Percentiles rank a stretch among this genome's conserved stretches.
These are phyloP conservation scores for Fusarium buharicum DNA, from an alignment of 2,329 filamentous ascomycete genomes.

Conservation along the genomic window DNA sequence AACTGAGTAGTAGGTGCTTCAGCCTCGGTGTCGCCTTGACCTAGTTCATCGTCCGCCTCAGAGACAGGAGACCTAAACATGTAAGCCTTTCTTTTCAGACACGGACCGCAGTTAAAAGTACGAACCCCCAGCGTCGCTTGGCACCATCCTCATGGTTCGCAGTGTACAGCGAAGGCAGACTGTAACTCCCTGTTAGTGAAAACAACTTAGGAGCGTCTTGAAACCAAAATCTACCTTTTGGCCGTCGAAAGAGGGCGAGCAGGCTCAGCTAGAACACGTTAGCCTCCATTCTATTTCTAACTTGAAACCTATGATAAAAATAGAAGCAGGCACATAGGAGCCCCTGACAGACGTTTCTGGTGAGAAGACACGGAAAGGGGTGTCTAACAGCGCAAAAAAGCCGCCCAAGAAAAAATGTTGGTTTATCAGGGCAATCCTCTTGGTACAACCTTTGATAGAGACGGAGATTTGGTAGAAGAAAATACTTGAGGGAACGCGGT, in stretches of 20 bases:
- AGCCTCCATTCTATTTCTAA: not conserved
- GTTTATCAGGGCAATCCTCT: too few species aligned
- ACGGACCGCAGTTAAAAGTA: not conserved
- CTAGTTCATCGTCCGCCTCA: not conserved
- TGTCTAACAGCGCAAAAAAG: not conserved
- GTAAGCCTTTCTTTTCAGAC: not conserved
- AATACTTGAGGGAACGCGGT: not conserved
- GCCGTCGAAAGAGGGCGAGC: constrained; percentile 7
- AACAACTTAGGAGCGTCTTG: too few species aligned
- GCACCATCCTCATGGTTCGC: not conserved
- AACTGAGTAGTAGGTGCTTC: not conserved
- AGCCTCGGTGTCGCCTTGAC: not conserved
- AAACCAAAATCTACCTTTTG: constrained; percentile 13
- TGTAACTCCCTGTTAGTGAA: constrained; percentile 9
- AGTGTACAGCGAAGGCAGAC: constrained; percentile 1
- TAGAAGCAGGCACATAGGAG: not conserved
- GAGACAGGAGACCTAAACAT: not conserved
- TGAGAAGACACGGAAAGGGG: not conserved
- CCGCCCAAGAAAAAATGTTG: not conserved
- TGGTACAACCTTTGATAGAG: too few species aligned
- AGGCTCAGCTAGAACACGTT: not conserved
- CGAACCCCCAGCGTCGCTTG: constrained; percentile 5
- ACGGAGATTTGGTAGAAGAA: not conserved
- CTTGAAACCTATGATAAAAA: not conserved
- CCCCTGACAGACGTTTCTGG: not conserved